Evolutionary conservation across 2,329 filamentous ascomycete genomes (phyloP).

Genomic region (Verruconis gallopava): DNA sequence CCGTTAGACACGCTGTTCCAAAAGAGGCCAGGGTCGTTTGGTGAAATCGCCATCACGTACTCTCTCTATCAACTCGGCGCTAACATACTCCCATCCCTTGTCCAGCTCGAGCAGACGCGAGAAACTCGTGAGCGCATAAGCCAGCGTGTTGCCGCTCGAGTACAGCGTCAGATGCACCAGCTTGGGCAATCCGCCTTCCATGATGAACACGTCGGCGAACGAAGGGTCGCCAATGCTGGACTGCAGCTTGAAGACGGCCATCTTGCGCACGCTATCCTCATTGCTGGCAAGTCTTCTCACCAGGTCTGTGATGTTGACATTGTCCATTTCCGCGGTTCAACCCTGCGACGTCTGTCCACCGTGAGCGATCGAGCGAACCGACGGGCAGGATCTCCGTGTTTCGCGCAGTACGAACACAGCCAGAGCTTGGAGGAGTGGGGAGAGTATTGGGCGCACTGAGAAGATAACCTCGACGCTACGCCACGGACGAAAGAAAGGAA

Average conservation of each 20-base stretch:
- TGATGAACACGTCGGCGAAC: constrained; percentile 93
- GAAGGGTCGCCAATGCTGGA: constrained; percentile 88
- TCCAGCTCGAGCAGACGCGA: constrained; percentile 83
- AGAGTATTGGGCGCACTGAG: too few species aligned
- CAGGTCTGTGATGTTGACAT: constrained; percentile 42
- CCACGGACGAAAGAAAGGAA: too few species aligned
- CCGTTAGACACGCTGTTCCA: constrained; percentile 3
- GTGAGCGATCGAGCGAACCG: neutral
- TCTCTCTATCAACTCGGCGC: constrained; percentile 55
- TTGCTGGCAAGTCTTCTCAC: constrained; percentile 46
- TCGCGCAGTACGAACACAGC: too few species aligned
- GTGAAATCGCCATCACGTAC: constrained; percentile 29
- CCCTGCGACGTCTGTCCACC: too few species aligned
- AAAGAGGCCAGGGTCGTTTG: neutral
- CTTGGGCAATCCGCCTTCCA: constrained; percentile 70
- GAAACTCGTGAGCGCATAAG: constrained; percentile 85
- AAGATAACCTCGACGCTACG: too few species aligned
- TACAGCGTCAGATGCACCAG: constrained; percentile 73
- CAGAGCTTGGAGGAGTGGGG: too few species aligned
- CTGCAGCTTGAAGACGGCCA: constrained; percentile 98
- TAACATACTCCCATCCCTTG: constrained; percentile 91
- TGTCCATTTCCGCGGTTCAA: constrained; percentile 34
- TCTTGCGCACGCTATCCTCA: constrained; percentile 88
- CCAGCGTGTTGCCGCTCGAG: constrained; percentile 83
- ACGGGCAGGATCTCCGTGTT: neutral